A percentile compares a stretch with the other conserved stretches of the same genome.
phyloP scores from a whole-genome alignment of 441 rosid genomes.

The Aleurites moluccanus region DNA sequence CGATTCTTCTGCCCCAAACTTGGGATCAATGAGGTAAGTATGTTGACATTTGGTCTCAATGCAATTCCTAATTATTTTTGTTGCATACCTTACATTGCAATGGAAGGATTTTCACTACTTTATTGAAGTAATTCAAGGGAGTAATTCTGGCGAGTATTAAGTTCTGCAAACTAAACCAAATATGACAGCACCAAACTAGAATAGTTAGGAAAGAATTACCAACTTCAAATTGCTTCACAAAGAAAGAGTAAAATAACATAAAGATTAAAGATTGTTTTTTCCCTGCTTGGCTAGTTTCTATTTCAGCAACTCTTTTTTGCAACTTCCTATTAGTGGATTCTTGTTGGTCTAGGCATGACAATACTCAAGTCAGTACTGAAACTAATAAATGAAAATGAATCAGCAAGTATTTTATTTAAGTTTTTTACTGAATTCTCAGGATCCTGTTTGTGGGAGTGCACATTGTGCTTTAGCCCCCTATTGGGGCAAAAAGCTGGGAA shows the following conservation, averaged over 20 bases:
- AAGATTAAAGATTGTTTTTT: too few species aligned
- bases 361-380: too few species aligned
- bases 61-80: neutral
- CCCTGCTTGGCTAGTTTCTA: neutral
- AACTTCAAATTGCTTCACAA: neutral
- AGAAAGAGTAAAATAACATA: neutral
- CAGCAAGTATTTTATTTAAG: neutral
- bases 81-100: neutral
- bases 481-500: slow-evolving; percentile 69
- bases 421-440: slow-evolving; percentile 39
- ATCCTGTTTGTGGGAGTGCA: slow-evolving; percentile 78
- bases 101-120: neutral
- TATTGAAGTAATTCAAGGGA: neutral
- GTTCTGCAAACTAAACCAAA: neutral
- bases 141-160: neutral
- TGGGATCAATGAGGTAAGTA: slow-evolving; percentile 59
- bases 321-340: neutral
- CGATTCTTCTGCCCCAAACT: slow-evolving; percentile 62
- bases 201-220: neutral
- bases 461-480: slow-evolving; percentile 67
- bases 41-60: neutral
- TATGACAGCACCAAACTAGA: neutral
- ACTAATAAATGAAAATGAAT: neutral
- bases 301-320: neutral
- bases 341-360: neutral